Conservation (phyloP, 2,329 filamentous ascomycete species). For the Rutstroemia sp. region DNA sequence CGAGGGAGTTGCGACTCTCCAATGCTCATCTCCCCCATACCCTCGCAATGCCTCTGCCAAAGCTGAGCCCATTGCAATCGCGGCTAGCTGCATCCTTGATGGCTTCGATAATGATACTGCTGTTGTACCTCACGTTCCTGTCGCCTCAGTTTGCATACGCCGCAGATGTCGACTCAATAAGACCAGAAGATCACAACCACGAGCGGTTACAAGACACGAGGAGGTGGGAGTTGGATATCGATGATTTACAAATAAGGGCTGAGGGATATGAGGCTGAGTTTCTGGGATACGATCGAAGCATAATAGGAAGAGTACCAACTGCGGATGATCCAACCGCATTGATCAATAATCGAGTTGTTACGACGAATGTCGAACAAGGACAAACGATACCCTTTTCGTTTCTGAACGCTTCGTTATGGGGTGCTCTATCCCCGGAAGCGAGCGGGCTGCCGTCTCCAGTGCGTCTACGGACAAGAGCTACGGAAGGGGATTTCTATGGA, state of each 20-base stretch:
- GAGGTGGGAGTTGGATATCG: slow-evolving; percentile 27
- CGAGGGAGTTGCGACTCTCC: not conserved
- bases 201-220: slow-evolving; percentile 34
- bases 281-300: slow-evolving; percentile 49
- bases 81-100: slow-evolving; percentile 61
- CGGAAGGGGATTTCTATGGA: slow-evolving; percentile 12
- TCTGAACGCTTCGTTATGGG: slow-evolving; percentile 45
- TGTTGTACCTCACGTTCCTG: slow-evolving; percentile 54
- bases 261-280: slow-evolving; percentile 54
- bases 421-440: slow-evolving; percentile 32
- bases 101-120: slow-evolving; percentile 50
- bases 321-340: slow-evolving; percentile 40
- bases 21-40: slow-evolving; percentile 6
- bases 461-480: slow-evolving; percentile 15
- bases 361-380: slow-evolving; percentile 55
- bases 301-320: slow-evolving; percentile 53
- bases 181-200: slow-evolving; percentile 39
- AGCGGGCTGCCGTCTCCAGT: slow-evolving; percentile 31
- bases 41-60: slow-evolving; percentile 28
- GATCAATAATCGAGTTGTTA: slow-evolving; percentile 57
- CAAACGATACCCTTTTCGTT: slow-evolving; percentile 58
- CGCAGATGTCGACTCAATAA: slow-evolving; percentile 42
- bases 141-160: slow-evolving; percentile 56
- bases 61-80: slow-evolving; percentile 63
- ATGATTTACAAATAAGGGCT: slow-evolving; percentile 28